These are phyloP conservation scores for Penicillium manginii DNA, from an alignment of 495 filamentous ascomycete genomes.

Conservation along the genomic window DNA sequence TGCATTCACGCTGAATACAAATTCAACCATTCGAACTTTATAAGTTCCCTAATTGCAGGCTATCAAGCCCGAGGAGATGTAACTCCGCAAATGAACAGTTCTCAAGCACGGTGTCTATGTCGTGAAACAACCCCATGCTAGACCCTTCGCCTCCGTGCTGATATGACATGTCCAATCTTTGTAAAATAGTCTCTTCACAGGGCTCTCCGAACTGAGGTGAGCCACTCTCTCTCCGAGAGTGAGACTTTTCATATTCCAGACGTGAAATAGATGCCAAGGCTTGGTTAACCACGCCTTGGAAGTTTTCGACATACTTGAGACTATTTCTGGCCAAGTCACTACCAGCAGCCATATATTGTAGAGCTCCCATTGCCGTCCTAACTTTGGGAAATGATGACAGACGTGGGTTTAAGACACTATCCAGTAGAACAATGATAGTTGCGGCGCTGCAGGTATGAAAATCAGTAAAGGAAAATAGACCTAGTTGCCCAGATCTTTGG, in stretches of 20 bases:
- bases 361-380: slow-evolving; percentile 6
- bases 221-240: neutral
- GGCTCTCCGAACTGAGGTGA: neutral
- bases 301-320: slow-evolving; percentile 6
- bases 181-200: neutral
- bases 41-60: neutral
- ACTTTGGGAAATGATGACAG: slow-evolving; percentile 5
- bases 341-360: slow-evolving; percentile 6
- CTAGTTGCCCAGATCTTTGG: slow-evolving; percentile 2
- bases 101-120: neutral
- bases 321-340: slow-evolving; percentile 8
- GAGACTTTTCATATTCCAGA: neutral
- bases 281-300: slow-evolving; percentile 3
- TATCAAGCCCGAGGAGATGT: slow-evolving; percentile 1
- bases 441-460: slow-evolving; percentile 8
- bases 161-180: neutral
- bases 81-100: neutral
- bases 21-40: neutral
- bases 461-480: slow-evolving; percentile 8
- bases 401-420: slow-evolving; percentile 7
- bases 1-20: neutral
- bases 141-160: neutral
- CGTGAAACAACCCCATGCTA: neutral
- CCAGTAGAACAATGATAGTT: slow-evolving; percentile 7
- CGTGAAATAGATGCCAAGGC: slow-evolving; percentile 5